Conservation (phyloP, 768 basidiomycete genomes). For the Leccinum truebloodii region DNA sequence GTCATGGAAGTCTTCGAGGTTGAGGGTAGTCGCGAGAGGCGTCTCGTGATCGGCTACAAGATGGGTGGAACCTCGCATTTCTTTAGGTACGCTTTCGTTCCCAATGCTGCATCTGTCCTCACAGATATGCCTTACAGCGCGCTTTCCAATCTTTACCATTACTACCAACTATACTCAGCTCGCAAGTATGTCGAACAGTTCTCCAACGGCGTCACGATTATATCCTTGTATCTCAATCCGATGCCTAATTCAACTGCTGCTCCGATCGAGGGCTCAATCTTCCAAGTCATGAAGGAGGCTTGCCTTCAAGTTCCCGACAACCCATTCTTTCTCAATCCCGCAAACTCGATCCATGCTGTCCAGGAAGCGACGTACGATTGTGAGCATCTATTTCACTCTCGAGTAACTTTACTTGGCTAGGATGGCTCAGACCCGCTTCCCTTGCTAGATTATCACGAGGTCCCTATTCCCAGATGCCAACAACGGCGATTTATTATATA, state of each 20-base stretch:
- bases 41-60: conserved; percentile 96
- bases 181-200: conserved; percentile 99
- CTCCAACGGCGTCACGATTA: conserved; percentile 92
- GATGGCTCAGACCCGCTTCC: no score
- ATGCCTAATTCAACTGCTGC: conserved; percentile 75
- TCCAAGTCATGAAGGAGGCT: conserved; percentile 97
- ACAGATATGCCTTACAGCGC: conserved; percentile 49
- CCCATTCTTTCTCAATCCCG: conserved; percentile 71
- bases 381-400: conserved; percentile 35
- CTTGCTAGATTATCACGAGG: no score
- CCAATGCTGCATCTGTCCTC: neutral
- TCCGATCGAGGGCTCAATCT: conserved; percentile 97
- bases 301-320: conserved; percentile 81
- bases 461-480: no score
- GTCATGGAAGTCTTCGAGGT: conserved; percentile 97
- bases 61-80: conserved; percentile 87
- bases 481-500: no score
- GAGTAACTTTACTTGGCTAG: no score
- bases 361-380: conserved; percentile 97
- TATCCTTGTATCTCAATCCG: conserved; percentile 94
- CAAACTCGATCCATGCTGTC: conserved; percentile 68
- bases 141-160: conserved; percentile 95
- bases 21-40: conserved; percentile 85
- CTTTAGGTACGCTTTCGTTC: conserved; percentile 57
- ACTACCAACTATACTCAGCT: conserved; percentile 91